A percentile compares a stretch with the other conserved stretches of the same genome.
Evolutionary conservation across 257 asterid genomes (phyloP).

Genomic region (Lavandula angustifolia): DNA sequence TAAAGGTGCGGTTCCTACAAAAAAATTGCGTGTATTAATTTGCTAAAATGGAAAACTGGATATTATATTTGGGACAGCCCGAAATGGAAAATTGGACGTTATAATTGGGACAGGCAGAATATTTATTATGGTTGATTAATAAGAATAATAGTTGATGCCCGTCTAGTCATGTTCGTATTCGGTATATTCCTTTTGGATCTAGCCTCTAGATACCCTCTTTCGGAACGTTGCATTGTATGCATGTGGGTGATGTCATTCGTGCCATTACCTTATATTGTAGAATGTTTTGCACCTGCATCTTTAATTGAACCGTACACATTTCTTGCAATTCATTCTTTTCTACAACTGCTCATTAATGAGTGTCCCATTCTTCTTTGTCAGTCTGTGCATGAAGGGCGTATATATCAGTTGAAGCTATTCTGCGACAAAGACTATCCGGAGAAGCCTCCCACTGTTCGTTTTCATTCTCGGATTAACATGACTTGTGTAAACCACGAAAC

Average conservation of each 20-base stretch:
- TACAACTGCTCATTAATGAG: neutral
- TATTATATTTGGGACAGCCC: no score
- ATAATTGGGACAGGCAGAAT: no score
- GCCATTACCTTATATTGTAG: conserved; percentile 3
- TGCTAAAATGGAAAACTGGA: no score
- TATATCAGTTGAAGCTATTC: conserved; percentile 81
- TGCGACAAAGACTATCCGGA: conserved; percentile 96
- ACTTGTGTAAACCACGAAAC: conserved; percentile 75
- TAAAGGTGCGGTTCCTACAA: no score
- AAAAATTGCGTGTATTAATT: no score
- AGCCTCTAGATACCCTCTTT: no score
- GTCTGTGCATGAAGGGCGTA: conserved; percentile 93
- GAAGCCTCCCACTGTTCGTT: conserved; percentile 89
- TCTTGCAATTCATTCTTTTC: neutral
- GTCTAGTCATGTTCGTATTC: no score
- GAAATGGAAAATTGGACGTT: no score
- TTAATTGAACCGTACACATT: conserved; percentile 1
- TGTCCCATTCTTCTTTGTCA: conserved; percentile 33
- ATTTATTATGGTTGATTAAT: no score
- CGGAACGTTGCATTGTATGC: neutral
- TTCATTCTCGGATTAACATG: conserved; percentile 84
- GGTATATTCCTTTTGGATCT: no score
- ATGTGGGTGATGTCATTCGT: neutral
- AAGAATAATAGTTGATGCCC: no score
- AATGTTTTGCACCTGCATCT: neutral